Conservation (phyloP, 1,139 yeast genomes). For the Candida sanyaensis region DNA sequence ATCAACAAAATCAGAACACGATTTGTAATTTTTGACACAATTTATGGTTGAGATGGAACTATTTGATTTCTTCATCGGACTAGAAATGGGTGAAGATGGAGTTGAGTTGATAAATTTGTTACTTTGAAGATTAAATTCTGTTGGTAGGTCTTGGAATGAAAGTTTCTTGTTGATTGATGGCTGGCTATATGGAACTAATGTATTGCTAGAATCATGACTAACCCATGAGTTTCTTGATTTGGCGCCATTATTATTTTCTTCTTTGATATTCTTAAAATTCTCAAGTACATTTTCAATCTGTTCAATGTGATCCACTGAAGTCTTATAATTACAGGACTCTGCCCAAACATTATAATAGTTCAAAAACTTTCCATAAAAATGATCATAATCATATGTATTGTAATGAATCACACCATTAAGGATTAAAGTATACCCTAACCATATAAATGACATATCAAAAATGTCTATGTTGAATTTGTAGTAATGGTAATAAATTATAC, state of each 20-base stretch:
- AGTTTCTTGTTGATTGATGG: slow-evolving; percentile 7
- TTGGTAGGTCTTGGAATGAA: slow-evolving; percentile 13
- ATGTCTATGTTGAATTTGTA: slow-evolving; percentile 5
- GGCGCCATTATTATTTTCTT: background rate
- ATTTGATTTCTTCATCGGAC: slow-evolving; percentile 9
- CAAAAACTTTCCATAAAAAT: slow-evolving; percentile 9
- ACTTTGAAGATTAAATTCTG: slow-evolving; percentile 10
- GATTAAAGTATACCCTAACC: slow-evolving; percentile 11
- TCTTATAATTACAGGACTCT: slow-evolving; percentile 10
- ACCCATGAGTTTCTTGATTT: slow-evolving; percentile 11
- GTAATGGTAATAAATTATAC: slow-evolving; percentile 7
- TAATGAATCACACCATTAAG: slow-evolving; percentile 9
- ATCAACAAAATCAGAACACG: slow-evolving; percentile 34
- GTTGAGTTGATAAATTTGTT: background rate
- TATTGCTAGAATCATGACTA: slow-evolving; percentile 14
- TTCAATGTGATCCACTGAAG: slow-evolving; percentile 6
- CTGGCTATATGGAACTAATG: slow-evolving; percentile 6
- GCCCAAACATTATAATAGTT: slow-evolving; percentile 13
- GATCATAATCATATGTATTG: slow-evolving; percentile 10
- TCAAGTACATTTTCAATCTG: slow-evolving; percentile 11
- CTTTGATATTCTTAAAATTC: slow-evolving; percentile 5
- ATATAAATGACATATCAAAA: slow-evolving; percentile 8
- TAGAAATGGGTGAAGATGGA: background rate
- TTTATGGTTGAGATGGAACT: slow-evolving; percentile 2
- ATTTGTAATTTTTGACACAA: slow-evolving; percentile 16